Evolutionary conservation across 306 rosid species (phyloP).

Genomic region (Acacia melanoxylon): DNA sequence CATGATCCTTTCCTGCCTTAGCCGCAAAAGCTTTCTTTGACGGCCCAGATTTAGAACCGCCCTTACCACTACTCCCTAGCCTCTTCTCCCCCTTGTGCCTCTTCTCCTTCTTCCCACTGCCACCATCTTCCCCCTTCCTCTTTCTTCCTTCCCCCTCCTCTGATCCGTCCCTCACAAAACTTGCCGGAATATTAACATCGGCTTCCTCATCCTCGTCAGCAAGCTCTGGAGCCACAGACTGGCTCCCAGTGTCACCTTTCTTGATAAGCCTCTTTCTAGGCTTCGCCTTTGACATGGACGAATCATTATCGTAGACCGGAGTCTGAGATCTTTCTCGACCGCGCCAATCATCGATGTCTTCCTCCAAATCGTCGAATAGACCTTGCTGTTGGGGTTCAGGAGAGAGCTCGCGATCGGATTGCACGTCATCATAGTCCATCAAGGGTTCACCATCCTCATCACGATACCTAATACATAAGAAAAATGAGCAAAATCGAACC

Average conservation of each 20-base stretch:
- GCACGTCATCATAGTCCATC: constrained; percentile 83
- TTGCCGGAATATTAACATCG: constrained; percentile 41
- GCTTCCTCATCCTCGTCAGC: constrained; percentile 39
- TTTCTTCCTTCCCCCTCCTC: constrained; percentile 51
- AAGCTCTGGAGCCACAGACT: constrained; percentile 52
- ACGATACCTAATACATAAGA: constrained; percentile 57
- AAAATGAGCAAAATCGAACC: constrained; percentile 17
- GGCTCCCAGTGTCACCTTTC: constrained; percentile 54
- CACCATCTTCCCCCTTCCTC: constrained; percentile 49
- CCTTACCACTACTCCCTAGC: constrained; percentile 48
- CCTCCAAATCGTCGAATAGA: constrained; percentile 51
- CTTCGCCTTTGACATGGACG: constrained; percentile 52
- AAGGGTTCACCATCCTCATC: constrained; percentile 95
- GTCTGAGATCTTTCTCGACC: constrained; percentile 72
- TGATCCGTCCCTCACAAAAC: constrained; percentile 49
- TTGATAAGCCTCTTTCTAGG: constrained; percentile 90
- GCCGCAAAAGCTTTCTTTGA: constrained; percentile 63
- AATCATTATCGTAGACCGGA: constrained; percentile 67
- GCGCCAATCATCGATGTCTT: constrained; percentile 53
- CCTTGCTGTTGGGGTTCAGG: constrained; percentile 61
- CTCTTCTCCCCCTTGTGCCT: constrained; percentile 69
- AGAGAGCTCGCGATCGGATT: constrained; percentile 68
- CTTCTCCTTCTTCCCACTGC: constrained; percentile 73
- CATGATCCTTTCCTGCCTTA: constrained; percentile 73
- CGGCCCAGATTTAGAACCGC: constrained; percentile 50